phyloP scores from a whole-genome alignment of 805 yeast genomes.

The Sugiyamaella americana region DNA sequence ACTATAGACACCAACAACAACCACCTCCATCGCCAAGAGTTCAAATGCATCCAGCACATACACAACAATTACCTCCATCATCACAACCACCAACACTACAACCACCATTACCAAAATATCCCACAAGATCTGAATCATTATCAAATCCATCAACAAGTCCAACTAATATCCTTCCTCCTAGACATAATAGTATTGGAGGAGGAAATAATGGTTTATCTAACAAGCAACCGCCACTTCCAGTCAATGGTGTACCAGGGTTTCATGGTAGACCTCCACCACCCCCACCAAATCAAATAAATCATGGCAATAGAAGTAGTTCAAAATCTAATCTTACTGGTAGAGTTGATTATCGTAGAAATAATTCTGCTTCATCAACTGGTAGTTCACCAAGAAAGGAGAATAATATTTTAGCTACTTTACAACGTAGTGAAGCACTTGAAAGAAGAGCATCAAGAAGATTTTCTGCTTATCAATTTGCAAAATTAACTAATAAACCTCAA shows the following conservation, averaged over 20 bases:
- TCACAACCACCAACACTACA: background rate
- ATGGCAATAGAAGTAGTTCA: background rate
- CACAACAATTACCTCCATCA: background rate
- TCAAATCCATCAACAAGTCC: conserved; percentile 1
- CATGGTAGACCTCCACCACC: conserved; percentile 2
- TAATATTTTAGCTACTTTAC: conserved; percentile 71
- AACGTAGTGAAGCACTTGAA: conserved; percentile 75
- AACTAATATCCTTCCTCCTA: conserved; percentile 2
- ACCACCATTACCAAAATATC: conserved; percentile 2
- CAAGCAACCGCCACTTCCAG: background rate
- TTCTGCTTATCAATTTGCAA: conserved; percentile 89
- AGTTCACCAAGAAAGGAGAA: conserved; percentile 11
- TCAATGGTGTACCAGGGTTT: background rate
- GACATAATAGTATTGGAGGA: conserved; percentile 6
- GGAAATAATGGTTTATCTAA: background rate
- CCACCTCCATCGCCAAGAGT: background rate
- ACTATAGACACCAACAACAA: conserved; percentile 1
- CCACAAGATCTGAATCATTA: conserved; percentile 15
- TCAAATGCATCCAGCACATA: background rate
- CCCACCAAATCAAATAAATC: background rate
- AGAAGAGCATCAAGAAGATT: conserved; percentile 91
- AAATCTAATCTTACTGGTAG: background rate
- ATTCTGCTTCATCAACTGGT: background rate
- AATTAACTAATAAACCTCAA: conserved; percentile 44
- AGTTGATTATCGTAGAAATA: background rate